Percentiles rank a stretch among this genome's conserved stretches.
Evolutionary conservation across 1,284 basidiomycete species (phyloP).

Genomic region (Ustilago crameri): DNA sequence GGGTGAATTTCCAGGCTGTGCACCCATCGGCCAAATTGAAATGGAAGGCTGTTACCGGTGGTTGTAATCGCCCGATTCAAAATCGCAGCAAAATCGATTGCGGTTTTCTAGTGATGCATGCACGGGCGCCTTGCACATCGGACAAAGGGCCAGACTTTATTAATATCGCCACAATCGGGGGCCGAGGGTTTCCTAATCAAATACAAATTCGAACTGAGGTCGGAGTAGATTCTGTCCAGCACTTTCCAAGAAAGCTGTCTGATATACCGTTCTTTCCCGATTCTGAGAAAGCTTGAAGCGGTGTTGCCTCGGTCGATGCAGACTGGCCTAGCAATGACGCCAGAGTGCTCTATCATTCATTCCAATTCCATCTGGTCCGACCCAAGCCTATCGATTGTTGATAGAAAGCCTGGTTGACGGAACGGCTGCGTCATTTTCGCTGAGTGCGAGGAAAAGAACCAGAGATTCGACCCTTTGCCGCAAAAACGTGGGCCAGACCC

Average conservation of each 20-base stretch:
- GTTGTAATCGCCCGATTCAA: conserved; percentile 1
- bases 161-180: background rate
- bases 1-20: background rate
- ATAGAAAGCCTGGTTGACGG: too few relatives aligned
- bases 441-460: background rate
- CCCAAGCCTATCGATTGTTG: too few relatives aligned
- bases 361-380: too few relatives aligned
- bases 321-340: background rate
- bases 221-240: background rate
- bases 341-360: background rate
- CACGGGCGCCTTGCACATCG: background rate
- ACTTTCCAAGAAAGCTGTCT: too few relatives aligned
- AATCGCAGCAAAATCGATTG: background rate
- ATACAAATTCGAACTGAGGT: background rate
- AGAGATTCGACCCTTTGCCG: background rate
- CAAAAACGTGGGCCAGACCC: background rate
- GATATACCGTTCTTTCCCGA: too few relatives aligned
- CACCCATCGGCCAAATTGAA: background rate
- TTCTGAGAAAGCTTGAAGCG: too few relatives aligned
- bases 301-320: background rate
- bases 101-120: background rate
- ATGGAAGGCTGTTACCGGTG: background rate
- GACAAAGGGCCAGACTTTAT: background rate
- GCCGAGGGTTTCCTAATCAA: background rate
- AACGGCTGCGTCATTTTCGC: too few relatives aligned